Evolutionary conservation across 2,329 filamentous ascomycete genomes (phyloP).

Genomic region (Dactylellina cionopaga): DNA sequence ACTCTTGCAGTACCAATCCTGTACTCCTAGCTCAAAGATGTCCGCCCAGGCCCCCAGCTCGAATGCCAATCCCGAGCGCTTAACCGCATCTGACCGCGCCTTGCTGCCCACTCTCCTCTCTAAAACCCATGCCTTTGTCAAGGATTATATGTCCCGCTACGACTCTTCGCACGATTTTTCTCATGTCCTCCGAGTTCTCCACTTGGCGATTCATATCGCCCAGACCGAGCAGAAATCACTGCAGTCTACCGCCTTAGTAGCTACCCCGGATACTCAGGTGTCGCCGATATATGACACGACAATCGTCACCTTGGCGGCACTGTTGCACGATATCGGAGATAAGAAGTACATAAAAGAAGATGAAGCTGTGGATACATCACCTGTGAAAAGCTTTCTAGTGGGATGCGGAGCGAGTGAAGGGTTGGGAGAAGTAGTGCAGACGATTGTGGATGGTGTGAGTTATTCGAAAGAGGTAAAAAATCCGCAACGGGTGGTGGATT

Average conservation of each 20-base stretch:
- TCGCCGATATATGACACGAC: conserved; percentile 64
- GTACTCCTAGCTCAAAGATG: conserved; percentile 20
- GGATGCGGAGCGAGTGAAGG: conserved; percentile 67
- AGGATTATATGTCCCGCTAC: conserved; percentile 77
- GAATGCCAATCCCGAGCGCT: not conserved
- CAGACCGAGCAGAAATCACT: conserved; percentile 61
- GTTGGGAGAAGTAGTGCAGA: conserved; percentile 75
- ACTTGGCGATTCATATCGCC: conserved; percentile 73
- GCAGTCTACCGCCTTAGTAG: conserved; percentile 9
- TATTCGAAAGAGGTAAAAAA: conserved; percentile 78
- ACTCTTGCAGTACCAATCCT: no score
- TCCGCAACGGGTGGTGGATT: conserved; percentile 68
- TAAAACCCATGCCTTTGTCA: conserved; percentile 71
- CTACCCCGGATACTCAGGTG: conserved; percentile 54
- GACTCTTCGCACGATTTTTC: conserved; percentile 89
- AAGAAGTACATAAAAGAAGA: conserved; percentile 73
- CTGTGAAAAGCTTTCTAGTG: conserved; percentile 67
- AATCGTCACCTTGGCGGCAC: conserved; percentile 74
- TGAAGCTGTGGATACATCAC: conserved; percentile 64
- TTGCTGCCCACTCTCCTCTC: conserved; percentile 66
- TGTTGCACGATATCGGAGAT: conserved; percentile 90
- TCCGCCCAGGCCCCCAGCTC: not conserved
- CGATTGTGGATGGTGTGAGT: conserved; percentile 78
- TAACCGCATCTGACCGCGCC: conserved; percentile 55
- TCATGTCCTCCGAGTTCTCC: conserved; percentile 82